Evolutionary conservation across 805 yeast species (phyloP).

Genomic region (Candida ficus): DNA sequence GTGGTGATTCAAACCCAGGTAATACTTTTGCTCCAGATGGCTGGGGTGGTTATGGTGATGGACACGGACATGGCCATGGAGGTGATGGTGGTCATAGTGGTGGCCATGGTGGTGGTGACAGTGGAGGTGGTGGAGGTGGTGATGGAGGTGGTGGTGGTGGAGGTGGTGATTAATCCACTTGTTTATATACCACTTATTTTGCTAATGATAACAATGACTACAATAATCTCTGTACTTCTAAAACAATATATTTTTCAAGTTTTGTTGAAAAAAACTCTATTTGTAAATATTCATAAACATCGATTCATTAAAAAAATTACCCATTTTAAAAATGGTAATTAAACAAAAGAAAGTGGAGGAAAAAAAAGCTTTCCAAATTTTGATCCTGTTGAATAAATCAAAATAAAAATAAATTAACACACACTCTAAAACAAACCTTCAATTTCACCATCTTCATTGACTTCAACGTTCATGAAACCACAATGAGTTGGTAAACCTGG

Average conservation of each 20-base stretch:
- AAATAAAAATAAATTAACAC: background rate
- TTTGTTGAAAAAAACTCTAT: background rate
- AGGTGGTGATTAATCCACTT: background rate
- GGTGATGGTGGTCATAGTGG: background rate
- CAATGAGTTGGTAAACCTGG: constrained; percentile 84
- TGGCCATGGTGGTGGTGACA: background rate
- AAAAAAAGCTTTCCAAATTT: too few species aligned
- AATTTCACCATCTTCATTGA: constrained; percentile 72
- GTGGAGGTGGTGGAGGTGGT: constrained; percentile 1
- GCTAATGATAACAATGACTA: too few species aligned
- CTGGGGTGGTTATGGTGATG: background rate
- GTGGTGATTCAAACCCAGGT: too few species aligned
- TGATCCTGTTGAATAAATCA: background rate
- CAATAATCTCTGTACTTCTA: too few species aligned
- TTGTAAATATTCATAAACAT: background rate
- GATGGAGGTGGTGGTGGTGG: background rate
- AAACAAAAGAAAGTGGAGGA: too few species aligned
- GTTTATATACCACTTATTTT: too few species aligned
- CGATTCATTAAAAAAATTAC: too few species aligned
- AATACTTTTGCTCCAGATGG: too few species aligned
- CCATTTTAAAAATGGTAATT: too few species aligned
- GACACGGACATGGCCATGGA: background rate
- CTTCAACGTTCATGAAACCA: constrained; percentile 85
- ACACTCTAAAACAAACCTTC: constrained; percentile 68
- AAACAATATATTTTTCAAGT: too few species aligned